phyloP scores from a whole-genome alignment of 305 asterid genomes.

The Stenogyne calaminthoides region DNA sequence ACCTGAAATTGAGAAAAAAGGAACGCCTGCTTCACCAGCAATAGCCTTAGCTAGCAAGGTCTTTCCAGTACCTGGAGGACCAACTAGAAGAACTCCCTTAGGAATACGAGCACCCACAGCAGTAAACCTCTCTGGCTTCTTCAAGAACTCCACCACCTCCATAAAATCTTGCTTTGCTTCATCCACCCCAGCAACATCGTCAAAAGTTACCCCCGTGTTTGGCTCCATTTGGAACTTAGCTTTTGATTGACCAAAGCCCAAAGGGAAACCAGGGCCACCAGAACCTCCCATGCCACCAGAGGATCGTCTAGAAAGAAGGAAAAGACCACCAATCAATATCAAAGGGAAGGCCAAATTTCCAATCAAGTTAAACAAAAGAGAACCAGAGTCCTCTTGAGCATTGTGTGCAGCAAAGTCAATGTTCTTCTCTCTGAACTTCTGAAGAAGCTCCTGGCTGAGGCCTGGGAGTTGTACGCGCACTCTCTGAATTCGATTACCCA shows the following conservation, averaged over 20 bases:
- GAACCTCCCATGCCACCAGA: constrained; percentile 98
- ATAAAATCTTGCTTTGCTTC: constrained; percentile 97
- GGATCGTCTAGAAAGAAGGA: constrained; percentile 86
- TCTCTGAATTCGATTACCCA: constrained; percentile 84
- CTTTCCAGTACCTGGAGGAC: constrained; percentile 97
- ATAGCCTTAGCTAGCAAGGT: constrained; percentile 90
- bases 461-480: constrained; percentile 96
- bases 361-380: constrained; percentile 70
- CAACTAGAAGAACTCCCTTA: constrained; percentile 92
- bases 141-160: constrained; percentile 95
- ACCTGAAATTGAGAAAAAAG: constrained; percentile 91
- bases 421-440: constrained; percentile 88
- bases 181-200: constrained; percentile 97
- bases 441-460: constrained; percentile 93
- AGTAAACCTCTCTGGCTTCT: constrained; percentile 94
- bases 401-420: constrained; percentile 91
- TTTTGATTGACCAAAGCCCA: constrained; percentile 78
- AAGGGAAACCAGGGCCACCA: constrained; percentile 85
- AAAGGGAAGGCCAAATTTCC: constrained; percentile 87
- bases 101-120: constrained; percentile 97
- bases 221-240: constrained; percentile 99
- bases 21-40: constrained; percentile 98
- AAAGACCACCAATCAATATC: constrained; percentile 84
- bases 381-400: constrained; percentile 91
- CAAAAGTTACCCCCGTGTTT: constrained; percentile 88